Percentiles rank a stretch among this genome's conserved stretches.
These are phyloP conservation scores for Cajanus cajan DNA, from an alignment of 306 rosid species.

Conservation along the genomic window DNA sequence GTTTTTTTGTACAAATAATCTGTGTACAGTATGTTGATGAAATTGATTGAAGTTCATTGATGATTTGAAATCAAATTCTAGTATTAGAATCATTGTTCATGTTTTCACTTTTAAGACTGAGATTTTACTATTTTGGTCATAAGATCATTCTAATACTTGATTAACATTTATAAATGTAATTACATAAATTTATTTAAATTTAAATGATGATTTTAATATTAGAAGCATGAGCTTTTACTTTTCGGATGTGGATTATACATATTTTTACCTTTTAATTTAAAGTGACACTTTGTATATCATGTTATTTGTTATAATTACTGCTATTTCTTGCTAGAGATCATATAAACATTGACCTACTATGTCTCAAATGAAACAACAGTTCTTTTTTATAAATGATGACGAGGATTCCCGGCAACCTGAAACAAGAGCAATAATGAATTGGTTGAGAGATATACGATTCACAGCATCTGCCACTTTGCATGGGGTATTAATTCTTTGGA, in stretches of 20 bases:
- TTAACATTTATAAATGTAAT: not conserved
- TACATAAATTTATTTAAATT: slow-evolving; percentile 3
- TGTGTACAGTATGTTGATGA: slow-evolving; percentile 14
- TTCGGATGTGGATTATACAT: not conserved
- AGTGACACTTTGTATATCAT: not conserved
- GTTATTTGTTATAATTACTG: not conserved
- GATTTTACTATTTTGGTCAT: not conserved
- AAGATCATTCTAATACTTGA: not conserved
- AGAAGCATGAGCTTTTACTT: slow-evolving; percentile 3
- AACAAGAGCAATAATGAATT: slow-evolving; percentile 86
- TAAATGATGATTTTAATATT: not conserved
- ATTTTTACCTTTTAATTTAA: not conserved
- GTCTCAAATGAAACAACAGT: slow-evolving; percentile 50
- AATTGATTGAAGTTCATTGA: slow-evolving; percentile 16
- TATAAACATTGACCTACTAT: slow-evolving; percentile 18
- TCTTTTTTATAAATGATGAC: slow-evolving; percentile 56
- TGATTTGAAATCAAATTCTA: slow-evolving; percentile 18
- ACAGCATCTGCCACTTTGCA: slow-evolving; percentile 98
- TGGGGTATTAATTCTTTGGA: slow-evolving; percentile 66
- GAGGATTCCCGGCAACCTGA: slow-evolving; percentile 76
- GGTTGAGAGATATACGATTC: slow-evolving; percentile 75
- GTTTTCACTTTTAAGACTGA: not conserved
- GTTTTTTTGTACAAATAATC: not conserved
- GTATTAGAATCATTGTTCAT: slow-evolving; percentile 8
- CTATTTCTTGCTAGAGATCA: slow-evolving; percentile 1